phyloP scores from a whole-genome alignment of 768 basidiomycete genomes.

The Exidia glandulosa region DNA sequence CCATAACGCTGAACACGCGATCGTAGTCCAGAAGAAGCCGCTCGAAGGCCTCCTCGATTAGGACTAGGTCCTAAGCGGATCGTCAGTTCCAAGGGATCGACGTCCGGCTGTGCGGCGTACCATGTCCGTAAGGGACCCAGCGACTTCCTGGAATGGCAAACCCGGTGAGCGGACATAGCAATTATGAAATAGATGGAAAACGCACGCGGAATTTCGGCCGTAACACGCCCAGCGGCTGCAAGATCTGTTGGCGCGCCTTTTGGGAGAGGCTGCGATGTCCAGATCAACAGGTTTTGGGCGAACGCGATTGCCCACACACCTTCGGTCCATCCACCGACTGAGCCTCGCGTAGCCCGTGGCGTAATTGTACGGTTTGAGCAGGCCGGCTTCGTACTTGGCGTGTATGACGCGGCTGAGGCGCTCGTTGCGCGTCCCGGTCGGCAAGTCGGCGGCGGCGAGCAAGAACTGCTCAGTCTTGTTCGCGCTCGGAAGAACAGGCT shows the following conservation, averaged over 20 bases:
- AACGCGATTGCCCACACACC: constrained; percentile 36
- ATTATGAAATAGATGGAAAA: constrained; percentile 2
- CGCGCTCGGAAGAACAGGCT: constrained; percentile 53
- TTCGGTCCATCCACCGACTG: constrained; percentile 90
- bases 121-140: constrained; percentile 75
- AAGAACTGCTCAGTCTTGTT: constrained; percentile 83
- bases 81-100: constrained; percentile 1
- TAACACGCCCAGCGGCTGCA: constrained; percentile 78
- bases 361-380: constrained; percentile 93
- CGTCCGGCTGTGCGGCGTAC: constrained; percentile 21
- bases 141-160: constrained; percentile 51
- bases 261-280: constrained; percentile 70
- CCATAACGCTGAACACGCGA: constrained; percentile 89
- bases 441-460: constrained; percentile 90
- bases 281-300: background rate
- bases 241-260: constrained; percentile 83
- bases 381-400: constrained; percentile 92
- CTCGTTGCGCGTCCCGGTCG: constrained; percentile 80
- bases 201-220: constrained; percentile 76
- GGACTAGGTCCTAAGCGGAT: constrained; percentile 66
- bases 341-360: constrained; percentile 90
- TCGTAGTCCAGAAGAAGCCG: constrained; percentile 91
- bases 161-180: too few relatives aligned
- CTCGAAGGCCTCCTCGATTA: constrained; percentile 97
- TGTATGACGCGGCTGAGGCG: constrained; percentile 84